phyloP scores from a whole-genome alignment of 805 yeast species.

The Scheffersomyces coipomensis region DNA sequence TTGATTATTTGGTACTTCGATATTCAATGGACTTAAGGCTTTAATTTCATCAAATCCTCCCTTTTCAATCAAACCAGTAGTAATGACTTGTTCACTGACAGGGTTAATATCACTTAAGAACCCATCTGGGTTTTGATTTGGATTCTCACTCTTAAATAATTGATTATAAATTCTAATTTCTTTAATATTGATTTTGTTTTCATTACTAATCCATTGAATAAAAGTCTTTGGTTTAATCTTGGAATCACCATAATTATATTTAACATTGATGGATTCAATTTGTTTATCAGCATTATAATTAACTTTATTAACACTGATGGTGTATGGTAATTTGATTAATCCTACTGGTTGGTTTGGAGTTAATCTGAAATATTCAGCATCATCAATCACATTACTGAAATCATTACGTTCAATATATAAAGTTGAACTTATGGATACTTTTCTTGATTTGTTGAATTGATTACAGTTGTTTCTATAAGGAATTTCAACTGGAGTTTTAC shows the following conservation, averaged over 20 bases:
- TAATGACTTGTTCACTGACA: slow-evolving; percentile 67
- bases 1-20: slow-evolving; percentile 55
- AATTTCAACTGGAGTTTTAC: slow-evolving; percentile 64
- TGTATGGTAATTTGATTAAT: slow-evolving; percentile 84
- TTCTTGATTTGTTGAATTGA: slow-evolving; percentile 60
- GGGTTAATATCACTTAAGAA: slow-evolving; percentile 81
- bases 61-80: slow-evolving; percentile 69
- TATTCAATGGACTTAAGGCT: slow-evolving; percentile 72
- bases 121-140: slow-evolving; percentile 84
- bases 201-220: slow-evolving; percentile 93
- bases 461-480: slow-evolving; percentile 77
- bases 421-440: slow-evolving; percentile 70
- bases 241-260: slow-evolving; percentile 59
- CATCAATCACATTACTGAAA: slow-evolving; percentile 66
- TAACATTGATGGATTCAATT: slow-evolving; percentile 69
- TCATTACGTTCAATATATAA: slow-evolving; percentile 88
- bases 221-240: slow-evolving; percentile 87
- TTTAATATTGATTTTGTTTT: slow-evolving; percentile 51
- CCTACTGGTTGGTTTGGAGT: slow-evolving; percentile 97
- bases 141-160: slow-evolving; percentile 88
- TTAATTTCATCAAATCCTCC: slow-evolving; percentile 64
- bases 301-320: slow-evolving; percentile 61
- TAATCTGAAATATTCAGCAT: slow-evolving; percentile 84
- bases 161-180: slow-evolving; percentile 88
- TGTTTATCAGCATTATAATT: slow-evolving; percentile 67